phyloP scores from a whole-genome alignment of 768 basidiomycete species.

The Russula griseocarnosa region DNA sequence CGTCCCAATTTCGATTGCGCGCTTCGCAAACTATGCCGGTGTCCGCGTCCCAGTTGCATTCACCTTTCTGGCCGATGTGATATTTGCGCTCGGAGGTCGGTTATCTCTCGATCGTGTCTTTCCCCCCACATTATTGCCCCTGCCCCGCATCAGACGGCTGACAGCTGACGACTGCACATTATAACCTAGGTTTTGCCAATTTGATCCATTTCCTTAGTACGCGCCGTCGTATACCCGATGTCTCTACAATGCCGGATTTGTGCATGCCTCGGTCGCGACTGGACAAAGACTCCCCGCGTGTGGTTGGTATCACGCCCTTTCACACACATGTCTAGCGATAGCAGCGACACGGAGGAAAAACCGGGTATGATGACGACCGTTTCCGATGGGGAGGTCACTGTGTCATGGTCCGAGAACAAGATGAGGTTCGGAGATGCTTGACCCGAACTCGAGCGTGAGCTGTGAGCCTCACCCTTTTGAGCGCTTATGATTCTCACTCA shows the following conservation, averaged over 20 bases:
- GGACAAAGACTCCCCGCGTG: conserved; percentile 29
- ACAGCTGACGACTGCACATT: not conserved
- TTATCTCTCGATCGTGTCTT: not conserved
- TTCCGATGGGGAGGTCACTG: not conserved
- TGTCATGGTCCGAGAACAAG: conserved; percentile 6
- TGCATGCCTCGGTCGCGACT: conserved; percentile 32
- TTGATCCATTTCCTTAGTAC: conserved; percentile 34
- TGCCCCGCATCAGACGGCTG: not conserved
- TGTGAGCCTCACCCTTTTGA: not conserved
- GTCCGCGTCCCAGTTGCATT: conserved; percentile 32
- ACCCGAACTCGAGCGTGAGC: not conserved
- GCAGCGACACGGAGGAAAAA: not conserved
- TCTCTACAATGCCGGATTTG: conserved; percentile 30
- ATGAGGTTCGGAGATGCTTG: not conserved
- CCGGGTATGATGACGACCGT: not conserved
- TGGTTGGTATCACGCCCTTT: conserved; percentile 37
- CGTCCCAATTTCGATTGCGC: conserved; percentile 36
- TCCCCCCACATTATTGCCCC: too few relatives aligned
- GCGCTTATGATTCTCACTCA: not conserved
- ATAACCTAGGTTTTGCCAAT: conserved; percentile 34
- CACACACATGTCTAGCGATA: conserved; percentile 26
- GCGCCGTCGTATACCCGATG: conserved; percentile 34
- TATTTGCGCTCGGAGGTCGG: conserved; percentile 37
- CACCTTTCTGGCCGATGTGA: conserved; percentile 35
- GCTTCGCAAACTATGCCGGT: conserved; percentile 35